Percentiles rank a stretch among this genome's conserved stretches.
These are phyloP conservation scores for Trametes coccinea DNA, from an alignment of 768 basidiomycete species.

Conservation along the genomic window DNA sequence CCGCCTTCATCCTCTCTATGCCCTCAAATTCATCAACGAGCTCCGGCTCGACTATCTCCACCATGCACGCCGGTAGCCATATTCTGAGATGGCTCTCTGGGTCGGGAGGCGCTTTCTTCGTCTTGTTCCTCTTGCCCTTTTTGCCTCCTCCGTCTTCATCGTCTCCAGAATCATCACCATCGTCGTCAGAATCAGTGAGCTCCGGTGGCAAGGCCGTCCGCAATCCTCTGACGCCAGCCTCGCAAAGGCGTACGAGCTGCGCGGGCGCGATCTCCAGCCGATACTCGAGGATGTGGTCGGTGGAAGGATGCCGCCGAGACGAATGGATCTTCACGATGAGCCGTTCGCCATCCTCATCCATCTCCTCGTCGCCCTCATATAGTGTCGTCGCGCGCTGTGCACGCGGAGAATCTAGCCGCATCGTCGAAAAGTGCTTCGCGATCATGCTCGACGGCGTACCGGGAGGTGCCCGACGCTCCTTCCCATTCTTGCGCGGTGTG, in stretches of 20 bases:
- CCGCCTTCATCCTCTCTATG: conserved; percentile 45
- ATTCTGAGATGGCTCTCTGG: conserved; percentile 60
- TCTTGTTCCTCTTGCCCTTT: conserved; percentile 34
- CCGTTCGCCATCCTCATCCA: conserved; percentile 38
- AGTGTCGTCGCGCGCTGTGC: not conserved
- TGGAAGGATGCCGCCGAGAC: conserved; percentile 64
- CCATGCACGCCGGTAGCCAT: conserved; percentile 86
- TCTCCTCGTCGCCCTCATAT: conserved; percentile 34
- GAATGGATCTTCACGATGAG: conserved; percentile 70
- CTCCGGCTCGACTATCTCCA: conserved; percentile 62
- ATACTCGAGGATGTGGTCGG: conserved; percentile 74
- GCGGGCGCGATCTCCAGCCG: conserved; percentile 75
- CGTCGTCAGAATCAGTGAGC: conserved; percentile 34
- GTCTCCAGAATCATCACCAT: conserved; percentile 50
- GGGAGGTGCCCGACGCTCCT: conserved; percentile 21
- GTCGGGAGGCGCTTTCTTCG: conserved; percentile 45
- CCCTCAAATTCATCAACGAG: conserved; percentile 65
- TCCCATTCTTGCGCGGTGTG: conserved; percentile 44
- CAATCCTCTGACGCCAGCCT: conserved; percentile 64
- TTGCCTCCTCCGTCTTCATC: conserved; percentile 50
- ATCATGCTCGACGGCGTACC: conserved; percentile 54
- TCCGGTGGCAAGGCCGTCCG: conserved; percentile 40
- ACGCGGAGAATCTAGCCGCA: conserved; percentile 36
- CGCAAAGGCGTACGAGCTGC: conserved; percentile 63
- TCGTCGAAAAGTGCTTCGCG: conserved; percentile 52